phyloP scores from a whole-genome alignment of 2,329 filamentous ascomycete species.

The Xylariaceae sp. region DNA sequence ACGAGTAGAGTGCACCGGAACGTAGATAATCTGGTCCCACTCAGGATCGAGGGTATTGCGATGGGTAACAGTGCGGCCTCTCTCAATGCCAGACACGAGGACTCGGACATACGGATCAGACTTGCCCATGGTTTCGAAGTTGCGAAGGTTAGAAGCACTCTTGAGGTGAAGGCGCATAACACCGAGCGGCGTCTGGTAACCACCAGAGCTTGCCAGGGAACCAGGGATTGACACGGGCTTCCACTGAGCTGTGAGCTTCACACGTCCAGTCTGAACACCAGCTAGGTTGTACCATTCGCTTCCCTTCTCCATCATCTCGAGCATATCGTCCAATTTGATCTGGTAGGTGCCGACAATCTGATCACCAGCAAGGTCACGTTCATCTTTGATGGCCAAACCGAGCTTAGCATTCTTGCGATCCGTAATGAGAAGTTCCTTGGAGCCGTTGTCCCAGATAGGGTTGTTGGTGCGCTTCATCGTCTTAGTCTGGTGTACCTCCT shows the following conservation, averaged over 20 bases:
- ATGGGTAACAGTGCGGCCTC: conserved; percentile 89
- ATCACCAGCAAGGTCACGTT: conserved; percentile 77
- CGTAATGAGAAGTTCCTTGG: conserved; percentile 91
- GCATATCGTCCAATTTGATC: conserved; percentile 89
- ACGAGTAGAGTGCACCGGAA: conserved; percentile 78
- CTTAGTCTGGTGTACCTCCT: conserved; percentile 81
- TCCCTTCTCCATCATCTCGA: conserved; percentile 84
- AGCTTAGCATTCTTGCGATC: conserved; percentile 87
- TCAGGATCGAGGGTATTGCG: conserved; percentile 92
- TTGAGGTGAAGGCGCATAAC: conserved; percentile 93
- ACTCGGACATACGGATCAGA: conserved; percentile 93
- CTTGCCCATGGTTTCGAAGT: conserved; percentile 92
- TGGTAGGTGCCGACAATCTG: conserved; percentile 87
- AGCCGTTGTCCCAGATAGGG: conserved; percentile 89
- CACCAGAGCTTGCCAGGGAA: conserved; percentile 68
- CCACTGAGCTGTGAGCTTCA: conserved; percentile 90
- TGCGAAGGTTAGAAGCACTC: conserved; percentile 75
- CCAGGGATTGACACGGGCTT: conserved; percentile 87
- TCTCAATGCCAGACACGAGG: conserved; percentile 82
- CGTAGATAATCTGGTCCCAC: conserved; percentile 92
- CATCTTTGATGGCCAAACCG: conserved; percentile 91
- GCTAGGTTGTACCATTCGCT: conserved; percentile 94
- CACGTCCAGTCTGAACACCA: conserved; percentile 74
- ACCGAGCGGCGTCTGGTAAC: conserved; percentile 89
- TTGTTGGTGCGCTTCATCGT: conserved; percentile 97